phyloP scores from a whole-genome alignment of 257 asterid species.

The Plantago major region DNA sequence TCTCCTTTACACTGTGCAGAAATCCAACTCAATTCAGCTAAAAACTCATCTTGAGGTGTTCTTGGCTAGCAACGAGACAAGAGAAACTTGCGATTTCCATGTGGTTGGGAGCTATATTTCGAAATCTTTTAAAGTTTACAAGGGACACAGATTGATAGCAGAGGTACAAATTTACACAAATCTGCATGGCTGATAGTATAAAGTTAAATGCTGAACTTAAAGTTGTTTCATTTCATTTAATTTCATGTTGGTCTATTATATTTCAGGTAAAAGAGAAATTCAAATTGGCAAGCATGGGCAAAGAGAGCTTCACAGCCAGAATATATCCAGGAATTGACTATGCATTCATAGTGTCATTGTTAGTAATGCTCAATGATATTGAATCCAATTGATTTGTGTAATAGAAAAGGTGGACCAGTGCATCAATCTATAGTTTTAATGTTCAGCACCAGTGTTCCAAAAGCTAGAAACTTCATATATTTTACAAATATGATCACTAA shows the following conservation, averaged over 20 bases:
- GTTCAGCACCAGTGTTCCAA: too few relatives aligned
- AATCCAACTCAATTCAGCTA: conserved; percentile 26
- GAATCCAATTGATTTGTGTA: conserved; percentile 14
- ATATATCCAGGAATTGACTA: conserved; percentile 49
- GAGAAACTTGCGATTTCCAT: conserved; percentile 28
- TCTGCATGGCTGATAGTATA: neutral
- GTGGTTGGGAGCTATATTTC: conserved; percentile 35
- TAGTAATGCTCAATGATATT: conserved; percentile 36
- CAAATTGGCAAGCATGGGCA: conserved; percentile 31
- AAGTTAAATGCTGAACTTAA: neutral
- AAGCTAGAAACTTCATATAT: too few relatives aligned
- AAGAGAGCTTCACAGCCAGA: conserved; percentile 40
- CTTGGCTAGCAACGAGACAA: conserved; percentile 28
- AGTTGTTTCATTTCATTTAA: neutral
- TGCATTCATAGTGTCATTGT: conserved; percentile 35
- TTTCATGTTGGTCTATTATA: too few relatives aligned
- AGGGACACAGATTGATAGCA: conserved; percentile 37
- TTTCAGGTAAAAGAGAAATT: conserved; percentile 39
- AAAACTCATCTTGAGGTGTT: conserved; percentile 34
- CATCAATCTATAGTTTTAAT: too few relatives aligned
- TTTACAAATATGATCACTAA: too few relatives aligned
- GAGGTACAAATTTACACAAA: conserved; percentile 25
- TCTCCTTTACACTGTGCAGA: conserved; percentile 34
- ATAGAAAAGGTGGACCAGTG: too few relatives aligned
- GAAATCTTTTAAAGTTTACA: conserved; percentile 32